phyloP scores from a whole-genome alignment of 164 flowering plant genomes.

The Berberis vulgaris region DNA sequence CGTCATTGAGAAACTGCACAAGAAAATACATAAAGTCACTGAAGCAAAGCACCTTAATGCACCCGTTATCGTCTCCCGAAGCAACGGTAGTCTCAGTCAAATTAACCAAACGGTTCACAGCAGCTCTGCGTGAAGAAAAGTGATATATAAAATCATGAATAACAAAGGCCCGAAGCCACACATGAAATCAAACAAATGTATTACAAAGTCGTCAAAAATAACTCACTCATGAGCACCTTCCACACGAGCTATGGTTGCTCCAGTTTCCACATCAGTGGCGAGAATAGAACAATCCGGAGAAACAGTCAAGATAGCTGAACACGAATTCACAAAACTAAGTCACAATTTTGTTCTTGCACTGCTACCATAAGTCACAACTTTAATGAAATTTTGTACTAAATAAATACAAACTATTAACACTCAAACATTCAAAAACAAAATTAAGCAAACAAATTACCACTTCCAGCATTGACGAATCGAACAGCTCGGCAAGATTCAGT shows the following conservation, averaged over 20 bases:
- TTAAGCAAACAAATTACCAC: background rate
- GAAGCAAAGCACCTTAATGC: conserved; percentile 54
- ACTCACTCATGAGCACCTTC: conserved; percentile 74
- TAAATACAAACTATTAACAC: background rate
- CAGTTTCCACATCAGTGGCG: conserved; percentile 81
- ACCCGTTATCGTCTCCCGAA: conserved; percentile 89
- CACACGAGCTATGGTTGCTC: conserved; percentile 53
- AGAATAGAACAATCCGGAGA: conserved; percentile 76
- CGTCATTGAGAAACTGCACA: background rate
- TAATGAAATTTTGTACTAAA: too few relatives aligned
- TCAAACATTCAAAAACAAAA: background rate
- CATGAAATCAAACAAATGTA: background rate
- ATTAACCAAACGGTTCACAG: conserved; percentile 61
- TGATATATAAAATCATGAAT: background rate
- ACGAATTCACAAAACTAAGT: background rate
- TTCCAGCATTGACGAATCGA: conserved; percentile 64
- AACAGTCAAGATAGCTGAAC: conserved; percentile 60
- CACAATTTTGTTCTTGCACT: background rate
- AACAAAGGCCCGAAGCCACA: background rate
- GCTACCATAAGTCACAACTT: too few relatives aligned
- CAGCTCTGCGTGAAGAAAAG: conserved; percentile 36
- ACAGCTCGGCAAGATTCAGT: conserved; percentile 77
- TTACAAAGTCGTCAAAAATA: background rate
- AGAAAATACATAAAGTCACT: background rate
- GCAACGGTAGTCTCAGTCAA: conserved; percentile 77